These are phyloP conservation scores for Euryodendron excelsum DNA, from an alignment of 148 eudicot genomes.

Conservation along the genomic window DNA sequence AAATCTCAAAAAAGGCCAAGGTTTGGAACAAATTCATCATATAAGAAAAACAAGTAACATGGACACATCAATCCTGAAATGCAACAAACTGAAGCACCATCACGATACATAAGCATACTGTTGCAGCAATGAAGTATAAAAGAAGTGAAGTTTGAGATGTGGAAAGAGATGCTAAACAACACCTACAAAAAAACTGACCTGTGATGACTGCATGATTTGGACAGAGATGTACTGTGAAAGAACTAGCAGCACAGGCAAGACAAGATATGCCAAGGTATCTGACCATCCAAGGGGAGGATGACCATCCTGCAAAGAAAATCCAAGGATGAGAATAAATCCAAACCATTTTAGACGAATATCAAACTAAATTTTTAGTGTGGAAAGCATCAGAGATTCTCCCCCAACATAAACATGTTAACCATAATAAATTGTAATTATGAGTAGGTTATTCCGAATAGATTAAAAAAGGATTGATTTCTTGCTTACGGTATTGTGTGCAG, in stretches of 20 bases:
- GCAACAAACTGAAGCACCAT: not conserved
- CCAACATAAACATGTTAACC: not conserved
- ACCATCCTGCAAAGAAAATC: constrained; percentile 62
- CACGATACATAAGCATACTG: not conserved
- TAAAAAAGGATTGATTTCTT: not conserved
- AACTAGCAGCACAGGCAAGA: constrained; percentile 72
- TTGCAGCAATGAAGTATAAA: not conserved
- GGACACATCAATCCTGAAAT: not conserved
- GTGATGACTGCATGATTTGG: constrained; percentile 92
- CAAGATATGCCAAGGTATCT: constrained; percentile 90
- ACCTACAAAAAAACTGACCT: constrained; percentile 39
- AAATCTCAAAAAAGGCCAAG: not conserved
- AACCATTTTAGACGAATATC: not conserved
- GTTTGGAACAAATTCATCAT: not conserved
- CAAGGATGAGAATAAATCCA: not conserved
- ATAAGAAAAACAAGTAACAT: not conserved
- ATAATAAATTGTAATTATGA: not conserved
- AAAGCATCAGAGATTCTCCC: not conserved
- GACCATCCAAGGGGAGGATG: constrained; percentile 98
- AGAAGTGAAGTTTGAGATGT: not conserved
- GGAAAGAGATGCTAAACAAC: not conserved
- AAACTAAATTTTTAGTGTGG: not conserved
- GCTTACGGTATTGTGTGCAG: too few relatives aligned
- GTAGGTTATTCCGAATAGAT: not conserved
- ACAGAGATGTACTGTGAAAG: constrained; percentile 76